Conservation (phyloP, 2,329 filamentous ascomycete genomes). For the Calcarisporium arbuscula region DNA sequence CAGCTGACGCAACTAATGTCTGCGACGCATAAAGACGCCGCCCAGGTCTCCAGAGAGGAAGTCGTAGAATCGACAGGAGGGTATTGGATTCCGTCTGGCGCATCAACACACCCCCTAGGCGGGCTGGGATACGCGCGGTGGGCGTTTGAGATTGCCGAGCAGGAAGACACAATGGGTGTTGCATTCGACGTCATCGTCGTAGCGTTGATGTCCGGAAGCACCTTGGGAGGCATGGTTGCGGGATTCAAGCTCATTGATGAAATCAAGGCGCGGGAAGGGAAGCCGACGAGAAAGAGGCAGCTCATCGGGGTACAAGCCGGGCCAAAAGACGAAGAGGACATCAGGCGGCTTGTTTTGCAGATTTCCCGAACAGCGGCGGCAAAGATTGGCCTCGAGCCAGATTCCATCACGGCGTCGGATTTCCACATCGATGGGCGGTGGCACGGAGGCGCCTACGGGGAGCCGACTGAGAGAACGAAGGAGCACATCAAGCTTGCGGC, state of each 20-base stretch:
- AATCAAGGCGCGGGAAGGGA: not conserved
- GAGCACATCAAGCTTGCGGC: not conserved
- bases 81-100: constrained; percentile 3
- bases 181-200: not conserved
- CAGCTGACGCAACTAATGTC: constrained; percentile 2
- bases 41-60: not conserved
- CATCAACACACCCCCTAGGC: constrained; percentile 1
- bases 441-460: not conserved
- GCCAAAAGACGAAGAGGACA: not conserved
- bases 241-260: not conserved
- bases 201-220: not conserved
- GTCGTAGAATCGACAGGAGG: not conserved
- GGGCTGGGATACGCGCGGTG: constrained; percentile 1
- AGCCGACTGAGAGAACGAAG: not conserved
- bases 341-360: not conserved
- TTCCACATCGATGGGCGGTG: not conserved
- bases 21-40: not conserved
- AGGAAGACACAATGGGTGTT: not conserved
- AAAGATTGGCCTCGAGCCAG: not conserved
- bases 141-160: not conserved
- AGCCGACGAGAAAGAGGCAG: not conserved
- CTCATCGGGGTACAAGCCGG: not conserved
- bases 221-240: not conserved
- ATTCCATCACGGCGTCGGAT: not conserved
- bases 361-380: not conserved